Evolutionary conservation across 371 early-diverging fungal species (phyloP).

Genomic region (Lichtheimia ornata): DNA sequence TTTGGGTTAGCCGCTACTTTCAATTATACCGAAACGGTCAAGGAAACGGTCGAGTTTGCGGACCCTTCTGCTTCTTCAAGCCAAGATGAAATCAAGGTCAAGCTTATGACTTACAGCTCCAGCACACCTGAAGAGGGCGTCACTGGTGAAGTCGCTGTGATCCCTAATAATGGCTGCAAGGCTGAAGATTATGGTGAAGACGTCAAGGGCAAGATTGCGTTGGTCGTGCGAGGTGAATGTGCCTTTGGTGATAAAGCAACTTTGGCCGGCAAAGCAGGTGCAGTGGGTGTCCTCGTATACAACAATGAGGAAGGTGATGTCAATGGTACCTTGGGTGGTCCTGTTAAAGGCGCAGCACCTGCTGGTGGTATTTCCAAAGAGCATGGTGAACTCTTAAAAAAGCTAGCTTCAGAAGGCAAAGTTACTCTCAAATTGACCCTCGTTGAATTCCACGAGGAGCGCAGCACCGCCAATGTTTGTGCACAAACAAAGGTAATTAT

Average conservation of each 20-base stretch:
- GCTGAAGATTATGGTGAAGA: constrained; percentile 14
- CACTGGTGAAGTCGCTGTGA: constrained; percentile 1
- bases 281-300: constrained; percentile 49
- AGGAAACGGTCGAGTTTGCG: neutral
- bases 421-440: constrained; percentile 2
- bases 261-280: constrained; percentile 42
- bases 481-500: constrained; percentile 17
- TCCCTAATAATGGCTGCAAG: constrained; percentile 7
- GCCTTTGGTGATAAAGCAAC: constrained; percentile 50
- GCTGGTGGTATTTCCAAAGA: constrained; percentile 8
- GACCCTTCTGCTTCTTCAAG: neutral
- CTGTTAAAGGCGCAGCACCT: neutral
- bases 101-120: constrained; percentile 10
- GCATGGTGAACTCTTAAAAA: constrained; percentile 1
- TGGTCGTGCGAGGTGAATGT: constrained; percentile 57
- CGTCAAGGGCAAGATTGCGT: constrained; percentile 26
- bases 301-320: constrained; percentile 22
- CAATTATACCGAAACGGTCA: constrained; percentile 9
- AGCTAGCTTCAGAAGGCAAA: neutral
- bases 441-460: constrained; percentile 10
- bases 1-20: neutral
- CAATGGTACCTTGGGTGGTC: constrained; percentile 9
- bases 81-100: neutral
- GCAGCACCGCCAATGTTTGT: constrained; percentile 16
- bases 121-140: constrained; percentile 14